Conservation (phyloP, 2,329 filamentous ascomycete species). For the Pseudocercospora vitis region DNA sequence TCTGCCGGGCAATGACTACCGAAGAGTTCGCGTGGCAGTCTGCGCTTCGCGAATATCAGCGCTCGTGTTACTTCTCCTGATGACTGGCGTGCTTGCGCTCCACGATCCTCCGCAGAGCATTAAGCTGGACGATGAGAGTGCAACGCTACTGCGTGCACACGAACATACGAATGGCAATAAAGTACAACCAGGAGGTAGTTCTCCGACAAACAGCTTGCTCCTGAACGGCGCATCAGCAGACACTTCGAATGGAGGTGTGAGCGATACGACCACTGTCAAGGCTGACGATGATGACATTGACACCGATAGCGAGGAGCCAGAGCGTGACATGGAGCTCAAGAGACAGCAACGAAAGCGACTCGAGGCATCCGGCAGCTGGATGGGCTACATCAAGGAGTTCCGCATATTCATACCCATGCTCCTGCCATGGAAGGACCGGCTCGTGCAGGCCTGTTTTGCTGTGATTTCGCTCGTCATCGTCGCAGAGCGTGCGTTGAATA, state of each 20-base stretch:
- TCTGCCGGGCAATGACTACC: conserved; percentile 16
- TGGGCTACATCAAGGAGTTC: conserved; percentile 74
- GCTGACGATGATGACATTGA: conserved; percentile 22
- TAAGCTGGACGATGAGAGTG: conserved; percentile 26
- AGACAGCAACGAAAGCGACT: conserved; percentile 59
- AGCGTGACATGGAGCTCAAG: conserved; percentile 58
- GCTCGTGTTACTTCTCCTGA: conserved; percentile 20
- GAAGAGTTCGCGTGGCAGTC: conserved; percentile 17
- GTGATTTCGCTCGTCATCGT: conserved; percentile 68
- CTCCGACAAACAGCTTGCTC: conserved; percentile 10
- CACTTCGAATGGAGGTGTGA: neutral
- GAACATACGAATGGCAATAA: conserved; percentile 23
- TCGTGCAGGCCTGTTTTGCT: conserved; percentile 66
- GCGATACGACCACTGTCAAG: conserved; percentile 15
- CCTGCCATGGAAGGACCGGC: conserved; percentile 67
- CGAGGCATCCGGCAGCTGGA: conserved; percentile 74
- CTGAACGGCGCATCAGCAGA: conserved; percentile 3
- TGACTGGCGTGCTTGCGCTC: conserved; percentile 18
- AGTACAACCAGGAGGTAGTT: conserved; percentile 7
- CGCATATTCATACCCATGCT: conserved; percentile 73
- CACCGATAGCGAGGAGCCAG: conserved; percentile 56
- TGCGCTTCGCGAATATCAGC: conserved; percentile 22
- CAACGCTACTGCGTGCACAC: conserved; percentile 28
- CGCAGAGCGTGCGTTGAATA: conserved; percentile 69
- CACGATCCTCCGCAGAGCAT: conserved; percentile 21